Evolutionary conservation across 805 yeast species (phyloP), one percentile per base, ranked within the genome.

Genomic region (Sugiyamaella marilandica): DNA sequence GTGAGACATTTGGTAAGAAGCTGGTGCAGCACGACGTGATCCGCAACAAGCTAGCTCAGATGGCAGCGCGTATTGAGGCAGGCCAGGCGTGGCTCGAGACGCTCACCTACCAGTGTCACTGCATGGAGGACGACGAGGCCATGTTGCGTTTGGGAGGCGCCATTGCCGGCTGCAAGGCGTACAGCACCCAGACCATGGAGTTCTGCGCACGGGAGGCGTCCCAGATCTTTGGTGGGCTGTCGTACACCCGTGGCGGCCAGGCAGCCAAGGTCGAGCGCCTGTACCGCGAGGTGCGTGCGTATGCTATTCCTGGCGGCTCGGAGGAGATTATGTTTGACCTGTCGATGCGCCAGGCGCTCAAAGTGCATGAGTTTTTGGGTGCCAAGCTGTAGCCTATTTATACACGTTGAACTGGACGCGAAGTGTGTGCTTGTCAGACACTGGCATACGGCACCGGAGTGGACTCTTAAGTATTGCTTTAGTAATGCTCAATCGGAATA

Each of bases 261-360:
- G 76, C 72, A 47, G 75, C 70, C 16, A 69, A 67, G 50, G 73
- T 72, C 37, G 76, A 72, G 62, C 67, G 76, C 24, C 58, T 73
- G 45, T 73, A 72, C 65, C 65, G 76, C 31, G 76, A 72, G 51
- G 75, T 71, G n/a, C 65, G 75, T 8, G 76, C 75, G 10, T 73
- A 62, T 57, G 72, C 76, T 16, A 73, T 72, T 41, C 76, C 76
- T 14, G 76, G 76, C 34, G 76, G 76, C 8, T 70, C 75, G 24
- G 76, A 72, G 55, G 76, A 72, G 57, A 73, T 73, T 54, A 72
- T 72, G 76, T 61, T 72, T 34, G 76, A 73, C 48, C 59, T 72
- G 39, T 65, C 71, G 9, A 68, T 72, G 44, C 60, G 76, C 16
- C 76, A 73, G 60, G 55, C 69, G 32, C 55, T 71, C 52, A 65